These are phyloP conservation scores for Fraxinus greggii DNA, from an alignment of 305 asterid genomes.

Conservation along the genomic window DNA sequence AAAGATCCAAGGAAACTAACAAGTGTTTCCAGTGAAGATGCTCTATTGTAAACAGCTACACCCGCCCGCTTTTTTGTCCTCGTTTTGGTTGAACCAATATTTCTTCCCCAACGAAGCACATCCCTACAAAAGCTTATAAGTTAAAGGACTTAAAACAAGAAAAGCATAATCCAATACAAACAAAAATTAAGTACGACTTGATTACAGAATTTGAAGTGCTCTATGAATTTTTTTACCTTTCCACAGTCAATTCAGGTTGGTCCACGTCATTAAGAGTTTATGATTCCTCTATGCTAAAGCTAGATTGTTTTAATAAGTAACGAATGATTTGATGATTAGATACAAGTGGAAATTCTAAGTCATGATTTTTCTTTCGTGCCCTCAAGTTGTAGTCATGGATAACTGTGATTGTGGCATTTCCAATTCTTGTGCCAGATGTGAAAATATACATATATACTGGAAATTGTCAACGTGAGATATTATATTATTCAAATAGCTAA, in stretches of 20 bases:
- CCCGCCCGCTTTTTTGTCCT: slow-evolving; percentile 92
- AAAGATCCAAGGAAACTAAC: slow-evolving; percentile 44
- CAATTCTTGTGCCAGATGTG: background rate
- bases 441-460: background rate
- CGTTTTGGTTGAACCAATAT: slow-evolving; percentile 79
- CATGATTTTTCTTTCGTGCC: background rate
- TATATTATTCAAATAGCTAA: background rate
- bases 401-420: background rate
- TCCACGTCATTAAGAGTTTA: background rate
- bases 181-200: background rate
- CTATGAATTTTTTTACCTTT: background rate
- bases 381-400: background rate
- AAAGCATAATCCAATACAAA: background rate
- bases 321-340: background rate
- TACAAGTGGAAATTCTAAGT: background rate
- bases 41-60: slow-evolving; percentile 86
- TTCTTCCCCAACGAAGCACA: slow-evolving; percentile 94
- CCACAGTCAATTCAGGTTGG: background rate
- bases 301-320: background rate
- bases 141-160: slow-evolving; percentile 15
- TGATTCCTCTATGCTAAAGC: background rate
- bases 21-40: slow-evolving; percentile 90
- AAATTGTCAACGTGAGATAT: background rate
- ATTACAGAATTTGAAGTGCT: background rate
- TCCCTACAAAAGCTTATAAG: slow-evolving; percentile 49